Evolutionary conservation across 164 flowering plant genomes (phyloP), one percentile per base, ranked within the genome.

Genomic region (Taxillus chinensis): DNA sequence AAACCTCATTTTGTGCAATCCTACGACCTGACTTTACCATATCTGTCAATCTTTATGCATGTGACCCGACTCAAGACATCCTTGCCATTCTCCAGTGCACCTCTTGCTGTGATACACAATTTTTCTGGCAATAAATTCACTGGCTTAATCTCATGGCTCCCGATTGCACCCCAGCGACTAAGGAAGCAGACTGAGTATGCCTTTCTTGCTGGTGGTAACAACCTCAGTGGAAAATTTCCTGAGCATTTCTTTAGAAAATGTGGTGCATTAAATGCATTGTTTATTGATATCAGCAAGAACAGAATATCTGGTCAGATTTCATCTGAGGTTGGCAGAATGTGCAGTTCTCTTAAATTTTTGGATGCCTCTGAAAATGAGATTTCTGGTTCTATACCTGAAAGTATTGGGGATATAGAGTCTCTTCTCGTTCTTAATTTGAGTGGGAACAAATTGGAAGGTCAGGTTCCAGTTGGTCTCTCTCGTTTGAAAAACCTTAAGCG

Each of bases 381-480:
- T 48, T 57, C 63, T 3, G 79, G 76, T 40, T 38, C 67, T 2
- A 58, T 76, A 17, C 76, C 76, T 3, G 64, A 6, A 11, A 60
- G 66, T 73, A 40, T 76, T 39, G 72, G 59, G 27, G 53, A 68
- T 40, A 49, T 71, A 72, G 55, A 5, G 15, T 60, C 62, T 55
- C 76, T 77, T 45, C 55, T 70, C 41, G 41, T 42, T 55, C 73
- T 78, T 40, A 51, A 79, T 64, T 43, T 77, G 52, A 69, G 74
- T 63, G 39, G 68, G 48, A 77, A 77, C 62, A 49, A 46, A 7
- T 45, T 77, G 55, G 66, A 67, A 13, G 78, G 76, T 59, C 61
- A 57, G 10, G 60, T 77, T 61, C 78, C 73, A n/a, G 27, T 43
- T 2, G 16, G 39, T 41, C 51, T 77, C 3, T 46, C 63, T 16